These are phyloP conservation scores for Colletotrichum zoysiae DNA, from an alignment of 2,329 filamentous ascomycete species.

Conservation along the genomic window DNA sequence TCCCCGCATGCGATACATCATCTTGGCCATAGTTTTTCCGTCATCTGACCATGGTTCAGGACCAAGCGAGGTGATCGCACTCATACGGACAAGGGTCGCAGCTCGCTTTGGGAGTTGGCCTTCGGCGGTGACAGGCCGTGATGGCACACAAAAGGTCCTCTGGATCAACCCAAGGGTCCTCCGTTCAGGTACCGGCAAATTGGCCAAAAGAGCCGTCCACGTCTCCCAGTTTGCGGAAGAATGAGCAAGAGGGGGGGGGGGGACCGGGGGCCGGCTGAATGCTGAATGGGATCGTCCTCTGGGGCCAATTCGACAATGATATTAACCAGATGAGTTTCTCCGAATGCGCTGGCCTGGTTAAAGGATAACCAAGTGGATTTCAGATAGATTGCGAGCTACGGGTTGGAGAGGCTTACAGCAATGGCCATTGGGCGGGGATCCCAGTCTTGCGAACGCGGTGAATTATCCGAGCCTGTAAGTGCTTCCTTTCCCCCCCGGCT, in stretches of 20 bases:
- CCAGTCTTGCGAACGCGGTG: constrained; percentile 13
- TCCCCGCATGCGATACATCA: neutral
- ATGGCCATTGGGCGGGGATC: constrained; percentile 15
- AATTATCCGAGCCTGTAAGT: constrained; percentile 22
- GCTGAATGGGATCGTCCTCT: constrained; percentile 7
- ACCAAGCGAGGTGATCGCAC: neutral
- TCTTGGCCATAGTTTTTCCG: neutral
- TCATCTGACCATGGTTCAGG: neutral
- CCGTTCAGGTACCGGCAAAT: neutral
- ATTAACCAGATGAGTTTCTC: constrained; percentile 13
- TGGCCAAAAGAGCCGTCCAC: constrained; percentile 1
- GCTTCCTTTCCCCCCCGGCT: neutral
- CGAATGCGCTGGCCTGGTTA: neutral
- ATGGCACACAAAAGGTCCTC: neutral
- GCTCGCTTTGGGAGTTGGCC: neutral
- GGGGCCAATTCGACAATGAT: neutral
- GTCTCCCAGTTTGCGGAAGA: constrained; percentile 1
- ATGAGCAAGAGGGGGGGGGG: neutral
- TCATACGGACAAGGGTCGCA: no score
- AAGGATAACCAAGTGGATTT: neutral
- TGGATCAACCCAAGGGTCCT: neutral
- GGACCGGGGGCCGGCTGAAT: constrained; percentile 12
- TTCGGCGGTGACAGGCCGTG: constrained; percentile 1
- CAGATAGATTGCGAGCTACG: constrained; percentile 28
- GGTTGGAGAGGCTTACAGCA: constrained; percentile 5